Evolutionary conservation across 305 asterid species (phyloP).

Genomic region (Ilex paraguariensis): DNA sequence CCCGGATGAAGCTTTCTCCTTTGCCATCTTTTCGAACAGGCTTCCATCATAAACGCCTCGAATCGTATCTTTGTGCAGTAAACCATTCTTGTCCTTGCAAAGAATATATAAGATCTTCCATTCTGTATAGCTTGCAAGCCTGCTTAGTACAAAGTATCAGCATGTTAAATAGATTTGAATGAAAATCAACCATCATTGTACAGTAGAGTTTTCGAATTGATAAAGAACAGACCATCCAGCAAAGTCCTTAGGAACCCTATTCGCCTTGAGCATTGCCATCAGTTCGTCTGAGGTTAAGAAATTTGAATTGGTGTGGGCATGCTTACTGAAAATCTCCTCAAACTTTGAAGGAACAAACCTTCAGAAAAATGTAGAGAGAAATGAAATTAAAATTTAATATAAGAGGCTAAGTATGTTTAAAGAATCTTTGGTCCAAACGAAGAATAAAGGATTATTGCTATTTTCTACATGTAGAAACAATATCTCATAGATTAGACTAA

Average conservation of each 20-base stretch:
- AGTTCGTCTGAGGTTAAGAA: constrained; percentile 57
- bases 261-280: constrained; percentile 44
- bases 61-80: constrained; percentile 51
- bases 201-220: not conserved
- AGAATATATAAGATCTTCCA: constrained; percentile 66
- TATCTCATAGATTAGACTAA: too few species aligned
- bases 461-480: too few species aligned
- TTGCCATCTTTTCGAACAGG: constrained; percentile 64
- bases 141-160: constrained; percentile 16
- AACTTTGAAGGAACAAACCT: constrained; percentile 59
- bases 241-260: constrained; percentile 57
- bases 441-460: not conserved
- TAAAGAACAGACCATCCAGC: constrained; percentile 42
- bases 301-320: constrained; percentile 34
- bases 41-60: constrained; percentile 74
- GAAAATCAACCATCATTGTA: not conserved
- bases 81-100: constrained; percentile 63
- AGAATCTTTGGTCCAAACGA: too few species aligned
- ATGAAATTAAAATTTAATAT: not conserved
- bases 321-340: constrained; percentile 51
- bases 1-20: constrained; percentile 26
- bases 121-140: constrained; percentile 64
- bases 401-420: not conserved
- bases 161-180: not conserved
- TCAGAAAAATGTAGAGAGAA: not conserved